A percentile compares a stretch with the other conserved stretches of the same genome.
These are phyloP conservation scores for Cladophialophora psammophila DNA, from an alignment of 2,329 filamentous ascomycete genomes.

Conservation along the genomic window DNA sequence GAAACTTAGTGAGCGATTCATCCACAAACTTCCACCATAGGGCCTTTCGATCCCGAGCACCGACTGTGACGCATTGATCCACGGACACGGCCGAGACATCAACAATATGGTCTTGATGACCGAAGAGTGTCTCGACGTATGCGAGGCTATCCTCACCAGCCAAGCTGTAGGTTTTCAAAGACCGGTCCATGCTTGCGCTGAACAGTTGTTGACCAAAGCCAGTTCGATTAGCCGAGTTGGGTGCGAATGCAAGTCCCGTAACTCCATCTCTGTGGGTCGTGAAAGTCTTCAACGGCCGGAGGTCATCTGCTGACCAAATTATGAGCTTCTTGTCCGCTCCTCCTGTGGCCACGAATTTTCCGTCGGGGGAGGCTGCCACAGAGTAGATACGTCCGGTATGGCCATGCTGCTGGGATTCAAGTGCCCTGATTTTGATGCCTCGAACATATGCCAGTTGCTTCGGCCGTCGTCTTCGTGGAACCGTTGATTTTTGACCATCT, in stretches of 20 bases:
- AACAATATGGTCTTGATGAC: slow-evolving; percentile 89
- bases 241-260: slow-evolving; percentile 82
- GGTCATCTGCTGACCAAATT: slow-evolving; percentile 81
- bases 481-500: slow-evolving; percentile 27
- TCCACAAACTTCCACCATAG: slow-evolving; percentile 96
- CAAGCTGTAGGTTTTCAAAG: slow-evolving; percentile 93
- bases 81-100: slow-evolving; percentile 82
- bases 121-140: slow-evolving; percentile 94
- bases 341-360: slow-evolving; percentile 89
- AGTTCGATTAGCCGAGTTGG: slow-evolving; percentile 67
- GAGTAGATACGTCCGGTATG: slow-evolving; percentile 82
- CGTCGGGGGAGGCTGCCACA: slow-evolving; percentile 86
- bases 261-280: slow-evolving; percentile 91
- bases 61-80: slow-evolving; percentile 90
- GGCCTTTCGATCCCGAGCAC: slow-evolving; percentile 88
- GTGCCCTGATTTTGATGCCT: slow-evolving; percentile 51
- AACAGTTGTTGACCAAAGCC: slow-evolving; percentile 79
- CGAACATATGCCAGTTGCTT: slow-evolving; percentile 59
- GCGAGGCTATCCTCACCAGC: slow-evolving; percentile 74
- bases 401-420: slow-evolving; percentile 64
- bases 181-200: slow-evolving; percentile 87
- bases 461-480: slow-evolving; percentile 50
- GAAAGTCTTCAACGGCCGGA: slow-evolving; percentile 83
- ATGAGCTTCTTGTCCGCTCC: slow-evolving; percentile 84
- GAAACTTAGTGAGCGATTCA: slow-evolving; percentile 93